Evolutionary conservation across 2,329 filamentous ascomycete species (phyloP).

Genomic region (Reticulascus tulasneorum): DNA sequence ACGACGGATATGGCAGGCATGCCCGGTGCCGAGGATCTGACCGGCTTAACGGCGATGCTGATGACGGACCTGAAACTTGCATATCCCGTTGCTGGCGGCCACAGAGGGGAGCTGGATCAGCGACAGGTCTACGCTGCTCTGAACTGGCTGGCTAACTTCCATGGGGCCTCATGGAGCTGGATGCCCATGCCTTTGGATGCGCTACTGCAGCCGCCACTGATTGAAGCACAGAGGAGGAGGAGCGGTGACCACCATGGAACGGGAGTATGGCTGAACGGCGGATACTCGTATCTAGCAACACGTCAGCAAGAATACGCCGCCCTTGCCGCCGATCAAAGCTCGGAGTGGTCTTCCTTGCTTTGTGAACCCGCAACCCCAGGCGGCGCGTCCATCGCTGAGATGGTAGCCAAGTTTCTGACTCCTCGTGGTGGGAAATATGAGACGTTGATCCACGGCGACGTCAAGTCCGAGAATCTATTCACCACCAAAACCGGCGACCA

Average conservation of each 20-base stretch:
- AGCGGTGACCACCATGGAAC: slow-evolving; percentile 2
- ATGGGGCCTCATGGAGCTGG: slow-evolving; percentile 47
- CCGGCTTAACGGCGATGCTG: slow-evolving; percentile 47
- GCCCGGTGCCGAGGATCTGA: slow-evolving; percentile 25
- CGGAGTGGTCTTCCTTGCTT: slow-evolving; percentile 52
- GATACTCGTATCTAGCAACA: slow-evolving; percentile 66
- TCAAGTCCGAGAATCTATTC: slow-evolving; percentile 67
- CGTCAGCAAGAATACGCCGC: slow-evolving; percentile 50
- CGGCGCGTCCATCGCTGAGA: slow-evolving; percentile 41
- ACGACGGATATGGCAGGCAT: slow-evolving; percentile 25
- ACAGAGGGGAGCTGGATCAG: slow-evolving; percentile 40
- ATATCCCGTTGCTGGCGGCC: slow-evolving; percentile 55
- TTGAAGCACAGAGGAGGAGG: slow-evolving; percentile 39
- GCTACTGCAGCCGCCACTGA: slow-evolving; percentile 50
- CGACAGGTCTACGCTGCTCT: slow-evolving; percentile 50
- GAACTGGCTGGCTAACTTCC: slow-evolving; percentile 61
- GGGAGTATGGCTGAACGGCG: slow-evolving; percentile 59
- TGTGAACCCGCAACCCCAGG: slow-evolving; percentile 29
- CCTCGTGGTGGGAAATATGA: slow-evolving; percentile 41
- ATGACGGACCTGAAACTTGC: slow-evolving; percentile 50
- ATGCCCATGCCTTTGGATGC: slow-evolving; percentile 23
- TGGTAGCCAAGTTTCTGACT: slow-evolving; percentile 47
- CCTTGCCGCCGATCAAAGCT: slow-evolving; percentile 40
- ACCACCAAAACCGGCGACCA: slow-evolving; percentile 42
- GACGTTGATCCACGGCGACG: slow-evolving; percentile 64